Evolutionary conservation across 345 rosid genomes (phyloP).

Genomic region (Noccaea caerulescens): DNA sequence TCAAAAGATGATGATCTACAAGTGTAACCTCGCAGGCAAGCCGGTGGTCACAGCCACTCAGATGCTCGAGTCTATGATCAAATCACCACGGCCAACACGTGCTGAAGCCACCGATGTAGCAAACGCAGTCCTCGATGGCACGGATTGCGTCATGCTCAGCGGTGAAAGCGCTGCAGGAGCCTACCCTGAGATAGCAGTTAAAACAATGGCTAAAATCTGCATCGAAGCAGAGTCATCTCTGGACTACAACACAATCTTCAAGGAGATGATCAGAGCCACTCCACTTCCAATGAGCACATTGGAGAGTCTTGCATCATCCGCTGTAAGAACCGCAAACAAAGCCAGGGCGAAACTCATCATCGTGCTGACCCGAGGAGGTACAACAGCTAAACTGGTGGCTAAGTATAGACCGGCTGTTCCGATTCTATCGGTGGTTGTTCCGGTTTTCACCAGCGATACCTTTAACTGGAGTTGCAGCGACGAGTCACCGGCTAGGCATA

Average conservation of each 20-base stretch:
- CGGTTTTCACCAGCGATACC: conserved; percentile 28
- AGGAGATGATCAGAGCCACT: conserved; percentile 34
- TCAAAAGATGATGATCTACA: conserved; percentile 37
- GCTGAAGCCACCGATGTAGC: conserved; percentile 34
- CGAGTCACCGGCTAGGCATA: conserved; percentile 33
- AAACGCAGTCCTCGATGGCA: conserved; percentile 32
- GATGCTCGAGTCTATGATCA: conserved; percentile 37
- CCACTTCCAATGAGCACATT: conserved; percentile 34
- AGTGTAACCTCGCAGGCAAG: conserved; percentile 33
- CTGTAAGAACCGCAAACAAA: conserved; percentile 31
- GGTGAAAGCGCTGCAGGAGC: conserved; percentile 36
- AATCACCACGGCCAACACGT: conserved; percentile 31
- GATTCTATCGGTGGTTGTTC: conserved; percentile 27
- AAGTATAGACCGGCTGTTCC: conserved; percentile 36
- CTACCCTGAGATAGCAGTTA: conserved; percentile 31
- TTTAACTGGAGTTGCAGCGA: conserved; percentile 35
- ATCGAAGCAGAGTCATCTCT: conserved; percentile 29
- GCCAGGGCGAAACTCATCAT: conserved; percentile 31
- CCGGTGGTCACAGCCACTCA: conserved; percentile 37
- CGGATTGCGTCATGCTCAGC: conserved; percentile 33
- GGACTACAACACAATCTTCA: conserved; percentile 28
- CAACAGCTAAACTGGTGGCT: conserved; percentile 25
- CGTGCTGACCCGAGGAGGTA: conserved; percentile 30
- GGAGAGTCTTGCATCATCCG: conserved; percentile 32
- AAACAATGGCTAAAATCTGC: conserved; percentile 35